Conservation (phyloP, 2,329 filamentous ascomycete species). For the Spiromastix sp. region DNA sequence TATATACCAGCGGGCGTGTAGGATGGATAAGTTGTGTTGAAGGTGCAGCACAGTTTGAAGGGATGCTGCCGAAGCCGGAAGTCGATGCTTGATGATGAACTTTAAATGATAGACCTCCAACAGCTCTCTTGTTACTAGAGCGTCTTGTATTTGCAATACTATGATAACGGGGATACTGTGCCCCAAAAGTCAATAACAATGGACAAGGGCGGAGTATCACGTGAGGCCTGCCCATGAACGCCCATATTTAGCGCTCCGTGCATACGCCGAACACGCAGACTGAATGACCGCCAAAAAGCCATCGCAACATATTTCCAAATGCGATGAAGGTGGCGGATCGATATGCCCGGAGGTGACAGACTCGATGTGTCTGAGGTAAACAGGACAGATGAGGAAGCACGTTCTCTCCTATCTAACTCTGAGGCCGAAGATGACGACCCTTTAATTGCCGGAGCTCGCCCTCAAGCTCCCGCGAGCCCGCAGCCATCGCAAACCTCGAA, state of each 20-base stretch:
- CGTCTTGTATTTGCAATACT: too few relatives aligned
- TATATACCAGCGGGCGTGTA: conserved; percentile 19
- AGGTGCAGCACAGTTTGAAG: conserved; percentile 17
- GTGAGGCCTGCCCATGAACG: too few relatives aligned
- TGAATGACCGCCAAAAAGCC: not conserved
- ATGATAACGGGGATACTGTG: too few relatives aligned
- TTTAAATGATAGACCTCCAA: too few relatives aligned
- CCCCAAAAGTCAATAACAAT: too few relatives aligned
- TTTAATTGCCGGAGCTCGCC: conserved; percentile 16
- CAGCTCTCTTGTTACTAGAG: too few relatives aligned
- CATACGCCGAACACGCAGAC: too few relatives aligned
- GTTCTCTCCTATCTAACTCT: conserved; percentile 23
- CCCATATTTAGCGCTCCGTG: too few relatives aligned
- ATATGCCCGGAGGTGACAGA: conserved; percentile 33
- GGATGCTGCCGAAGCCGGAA: conserved; percentile 19
- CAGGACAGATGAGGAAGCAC: conserved; percentile 22
- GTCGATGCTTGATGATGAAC: too few relatives aligned
- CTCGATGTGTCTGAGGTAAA: conserved; percentile 22
- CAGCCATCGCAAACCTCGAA: conserved; percentile 14
- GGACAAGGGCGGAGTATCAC: too few relatives aligned
- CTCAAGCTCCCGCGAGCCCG: conserved; percentile 13
- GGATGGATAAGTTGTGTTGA: conserved; percentile 17
- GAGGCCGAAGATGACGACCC: conserved; percentile 17
- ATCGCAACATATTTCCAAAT: too few relatives aligned
- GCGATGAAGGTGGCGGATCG: conserved; percentile 21